Base-by-base conservation (phyloP, 169 alveolate genomes). In the Babesia gibsoni region DNA sequence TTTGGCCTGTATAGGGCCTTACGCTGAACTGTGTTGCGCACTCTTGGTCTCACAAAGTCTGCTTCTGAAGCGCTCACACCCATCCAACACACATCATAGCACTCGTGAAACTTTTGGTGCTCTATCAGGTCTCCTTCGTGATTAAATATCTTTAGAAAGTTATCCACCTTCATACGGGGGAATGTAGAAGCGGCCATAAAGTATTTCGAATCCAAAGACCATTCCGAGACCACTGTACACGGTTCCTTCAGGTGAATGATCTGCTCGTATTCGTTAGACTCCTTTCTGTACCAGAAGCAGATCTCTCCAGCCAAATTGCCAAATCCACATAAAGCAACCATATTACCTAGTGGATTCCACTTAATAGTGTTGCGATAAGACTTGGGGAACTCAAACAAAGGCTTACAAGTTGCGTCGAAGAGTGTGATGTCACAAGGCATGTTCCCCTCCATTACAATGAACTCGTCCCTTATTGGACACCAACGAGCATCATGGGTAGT, bases 151-250 rank as follows among this genome's bases (percentile, higher is more conserved):
- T 88, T 88, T 50, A 83, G 61, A 9, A 61, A 70, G 35, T 88
- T 88, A 49, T 88, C 92, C 23, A 88, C 92, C 49, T 88, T 88
- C 92, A 88, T 88, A 32, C 92, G 68, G 23, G 92, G 92, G 56
- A 67, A 88, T 3, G 92, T 88, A 0, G 92, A 88, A 3, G 92
- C 92, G 0, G 88, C 73, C 84, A 88, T 68, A 52, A 88, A 83
- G 37, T 73, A 73, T 0, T 74, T 56, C n/a, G 91, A 80, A 68
- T 88, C 92, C 22, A 41, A 36, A 6, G 92, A 88, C 92, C 92
- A 88, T 27, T 88, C 91, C 48, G 90, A 88, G 2, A 88, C 18
- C 0, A 88, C 92, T 7, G 92, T 88, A 32, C 92, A 88, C 7
- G 92, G 87, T 42, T 88, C 92, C 42, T 84, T 88, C 39, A 83